phyloP scores from a whole-genome alignment of 2,329 filamentous ascomycete genomes.

The Metarhizium brunneum region DNA sequence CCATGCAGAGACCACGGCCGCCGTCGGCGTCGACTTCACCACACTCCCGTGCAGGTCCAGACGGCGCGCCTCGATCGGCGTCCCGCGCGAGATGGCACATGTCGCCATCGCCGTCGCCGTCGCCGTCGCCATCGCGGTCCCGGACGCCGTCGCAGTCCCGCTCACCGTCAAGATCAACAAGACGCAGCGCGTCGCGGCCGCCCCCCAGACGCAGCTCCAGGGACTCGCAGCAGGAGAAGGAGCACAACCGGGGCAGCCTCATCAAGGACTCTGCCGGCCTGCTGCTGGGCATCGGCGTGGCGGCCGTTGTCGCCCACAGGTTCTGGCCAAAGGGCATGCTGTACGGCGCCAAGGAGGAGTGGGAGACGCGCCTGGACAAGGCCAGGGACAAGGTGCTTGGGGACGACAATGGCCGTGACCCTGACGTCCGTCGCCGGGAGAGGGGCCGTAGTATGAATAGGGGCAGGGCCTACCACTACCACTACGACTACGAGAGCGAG shows the following conservation, averaged over 20 bases:
- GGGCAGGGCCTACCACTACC: background rate
- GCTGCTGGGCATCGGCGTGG: conserved; percentile 25
- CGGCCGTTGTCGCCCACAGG: conserved; percentile 23
- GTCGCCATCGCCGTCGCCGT: background rate
- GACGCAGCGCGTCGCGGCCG: background rate
- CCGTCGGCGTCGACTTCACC: conserved; percentile 3
- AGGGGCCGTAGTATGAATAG: background rate
- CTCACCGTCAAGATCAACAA: conserved; percentile 12
- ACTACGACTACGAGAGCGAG: conserved; percentile 6
- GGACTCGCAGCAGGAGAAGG: conserved; percentile 10
- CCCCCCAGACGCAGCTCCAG: conserved; percentile 3
- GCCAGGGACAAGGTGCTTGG: background rate
- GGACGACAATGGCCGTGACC: conserved; percentile 1
- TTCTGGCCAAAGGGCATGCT: conserved; percentile 24
- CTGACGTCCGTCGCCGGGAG: background rate
- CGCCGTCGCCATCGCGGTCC: conserved; percentile 5
- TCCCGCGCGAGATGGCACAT: conserved; percentile 7
- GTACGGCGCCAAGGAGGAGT: conserved; percentile 20
- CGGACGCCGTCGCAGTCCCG: conserved; percentile 13
- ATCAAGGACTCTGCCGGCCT: conserved; percentile 23
- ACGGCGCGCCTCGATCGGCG: conserved; percentile 11
- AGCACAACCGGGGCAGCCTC: conserved; percentile 9
- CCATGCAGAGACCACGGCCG: background rate
- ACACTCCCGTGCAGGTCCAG: conserved; percentile 2
- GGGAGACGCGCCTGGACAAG: conserved; percentile 12